A percentile compares a stretch with the other conserved stretches of the same genome.
phyloP scores from a whole-genome alignment of 345 rosid genomes.

The Syzygium oleosum region DNA sequence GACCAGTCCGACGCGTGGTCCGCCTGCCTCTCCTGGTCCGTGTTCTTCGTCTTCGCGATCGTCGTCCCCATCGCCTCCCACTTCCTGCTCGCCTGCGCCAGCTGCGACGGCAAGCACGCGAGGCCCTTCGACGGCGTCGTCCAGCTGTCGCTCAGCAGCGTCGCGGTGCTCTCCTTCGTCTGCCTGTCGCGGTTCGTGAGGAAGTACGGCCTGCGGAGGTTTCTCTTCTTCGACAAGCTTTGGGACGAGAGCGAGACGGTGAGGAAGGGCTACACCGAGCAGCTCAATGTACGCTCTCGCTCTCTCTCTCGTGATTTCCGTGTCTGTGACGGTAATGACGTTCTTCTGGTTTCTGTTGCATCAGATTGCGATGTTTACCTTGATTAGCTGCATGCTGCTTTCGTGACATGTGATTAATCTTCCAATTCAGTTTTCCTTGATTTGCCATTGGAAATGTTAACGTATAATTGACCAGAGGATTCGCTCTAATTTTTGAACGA shows the following conservation, averaged over 20 bases:
- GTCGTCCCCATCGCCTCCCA: conserved; percentile 67
- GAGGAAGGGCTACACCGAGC: conserved; percentile 49
- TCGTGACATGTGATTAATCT: not conserved
- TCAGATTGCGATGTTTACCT: not conserved
- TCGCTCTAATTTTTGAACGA: not conserved
- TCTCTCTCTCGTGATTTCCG: not conserved
- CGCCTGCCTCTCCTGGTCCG: conserved; percentile 61
- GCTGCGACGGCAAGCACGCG: conserved; percentile 59
- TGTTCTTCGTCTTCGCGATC: conserved; percentile 53
- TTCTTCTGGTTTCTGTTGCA: not conserved
- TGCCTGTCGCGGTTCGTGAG: conserved; percentile 57
- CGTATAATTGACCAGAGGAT: not conserved
- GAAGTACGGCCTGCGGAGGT: conserved; percentile 62
- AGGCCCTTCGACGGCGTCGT: conserved; percentile 71
- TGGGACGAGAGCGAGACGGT: conserved; percentile 86
- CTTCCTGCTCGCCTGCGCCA: conserved; percentile 69
- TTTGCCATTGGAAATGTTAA: not conserved
- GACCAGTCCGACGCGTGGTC: conserved; percentile 62
- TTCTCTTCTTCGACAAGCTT: conserved; percentile 89
- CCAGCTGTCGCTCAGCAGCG: conserved; percentile 72
- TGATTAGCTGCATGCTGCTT: not conserved
- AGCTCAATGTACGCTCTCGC: conserved; percentile 60
- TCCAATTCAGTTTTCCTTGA: not conserved
- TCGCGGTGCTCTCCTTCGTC: conserved; percentile 61
- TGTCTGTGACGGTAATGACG: not conserved